phyloP scores from a whole-genome alignment of 139 green algal genomes.

The Chlamydomonas eustigma region DNA sequence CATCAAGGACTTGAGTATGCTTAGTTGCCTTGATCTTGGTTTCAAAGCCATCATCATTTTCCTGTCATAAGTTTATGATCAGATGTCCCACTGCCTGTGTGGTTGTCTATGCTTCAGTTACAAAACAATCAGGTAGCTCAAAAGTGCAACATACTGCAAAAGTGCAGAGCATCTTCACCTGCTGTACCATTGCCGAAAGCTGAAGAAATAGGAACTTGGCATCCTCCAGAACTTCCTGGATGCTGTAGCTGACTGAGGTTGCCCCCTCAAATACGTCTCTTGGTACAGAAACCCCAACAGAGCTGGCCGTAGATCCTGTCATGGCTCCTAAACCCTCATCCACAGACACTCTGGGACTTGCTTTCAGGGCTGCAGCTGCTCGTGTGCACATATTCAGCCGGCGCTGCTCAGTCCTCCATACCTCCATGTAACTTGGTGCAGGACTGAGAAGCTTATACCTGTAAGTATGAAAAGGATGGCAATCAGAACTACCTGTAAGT shows the following conservation, averaged over 20 bases:
- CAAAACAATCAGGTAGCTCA: too few species aligned
- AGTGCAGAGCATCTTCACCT: too few species aligned
- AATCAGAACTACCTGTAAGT: neutral
- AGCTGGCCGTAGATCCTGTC: neutral
- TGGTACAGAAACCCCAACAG: neutral
- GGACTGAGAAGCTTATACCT: conserved; percentile 16
- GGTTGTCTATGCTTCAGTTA: too few species aligned
- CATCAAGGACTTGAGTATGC: too few species aligned
- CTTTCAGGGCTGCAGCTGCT: conserved; percentile 1
- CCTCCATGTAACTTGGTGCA: neutral
- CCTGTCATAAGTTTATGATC: too few species aligned
- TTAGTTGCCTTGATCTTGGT: too few species aligned
- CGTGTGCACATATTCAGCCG: conserved; percentile 10
- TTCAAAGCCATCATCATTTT: too few species aligned
- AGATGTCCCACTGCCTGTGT: too few species aligned
- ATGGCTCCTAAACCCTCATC: too few species aligned
- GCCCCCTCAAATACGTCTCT: neutral
- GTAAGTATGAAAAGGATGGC: neutral
- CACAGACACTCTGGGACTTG: neutral
- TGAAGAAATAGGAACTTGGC: neutral
- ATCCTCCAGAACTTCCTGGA: neutral
- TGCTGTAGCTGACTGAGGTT: neutral
- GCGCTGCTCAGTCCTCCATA: neutral
- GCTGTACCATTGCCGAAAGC: too few species aligned
- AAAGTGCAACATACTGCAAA: too few species aligned